These are phyloP conservation scores for Tetracentron sinense DNA, from an alignment of 164 flowering plant genomes.

Conservation along the genomic window DNA sequence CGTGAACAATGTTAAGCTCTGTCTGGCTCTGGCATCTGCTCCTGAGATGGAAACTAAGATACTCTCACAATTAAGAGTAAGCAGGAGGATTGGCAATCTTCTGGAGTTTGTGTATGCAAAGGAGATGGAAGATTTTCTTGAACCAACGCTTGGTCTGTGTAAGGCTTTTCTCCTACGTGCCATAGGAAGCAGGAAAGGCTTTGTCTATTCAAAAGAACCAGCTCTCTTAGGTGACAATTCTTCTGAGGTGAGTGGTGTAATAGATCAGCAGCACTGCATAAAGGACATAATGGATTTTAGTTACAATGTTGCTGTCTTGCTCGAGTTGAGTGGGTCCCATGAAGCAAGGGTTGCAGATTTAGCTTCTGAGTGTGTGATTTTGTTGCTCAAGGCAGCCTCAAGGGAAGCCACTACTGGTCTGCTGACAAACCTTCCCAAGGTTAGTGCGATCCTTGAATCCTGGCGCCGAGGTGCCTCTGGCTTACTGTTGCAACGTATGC, in stretches of 20 bases:
- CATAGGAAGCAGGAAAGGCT: slow-evolving; percentile 40
- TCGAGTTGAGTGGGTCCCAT: slow-evolving; percentile 47
- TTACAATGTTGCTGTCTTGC: slow-evolving; percentile 56
- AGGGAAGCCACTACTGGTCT: slow-evolving; percentile 83
- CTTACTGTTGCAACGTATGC: slow-evolving; percentile 49
- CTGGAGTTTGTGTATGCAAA: slow-evolving; percentile 79
- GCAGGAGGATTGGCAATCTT: slow-evolving; percentile 79
- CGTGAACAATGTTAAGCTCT: slow-evolving; percentile 77
- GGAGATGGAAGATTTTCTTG: slow-evolving; percentile 90
- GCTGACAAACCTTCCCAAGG: slow-evolving; percentile 72
- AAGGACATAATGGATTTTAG: slow-evolving; percentile 77
- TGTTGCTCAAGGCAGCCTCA: slow-evolving; percentile 74
- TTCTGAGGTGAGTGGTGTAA: slow-evolving; percentile 25
- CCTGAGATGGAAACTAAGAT: slow-evolving; percentile 79
- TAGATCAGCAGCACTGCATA: slow-evolving; percentile 51
- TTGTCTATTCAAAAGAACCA: slow-evolving; percentile 51
- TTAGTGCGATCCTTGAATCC: slow-evolving; percentile 50
- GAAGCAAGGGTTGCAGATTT: slow-evolving; percentile 56
- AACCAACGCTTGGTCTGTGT: slow-evolving; percentile 79
- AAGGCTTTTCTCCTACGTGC: slow-evolving; percentile 71
- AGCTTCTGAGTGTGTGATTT: slow-evolving; percentile 80
- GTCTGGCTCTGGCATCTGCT: slow-evolving; percentile 81
- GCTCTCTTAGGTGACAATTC: slow-evolving; percentile 45
- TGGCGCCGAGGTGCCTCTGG: slow-evolving; percentile 31
- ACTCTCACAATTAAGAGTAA: slow-evolving; percentile 77